Percentiles rank a stretch among this genome's conserved stretches.
These are phyloP conservation scores for Annulohypoxylon nitens DNA, from an alignment of 495 filamentous ascomycete species.

Conservation along the genomic window DNA sequence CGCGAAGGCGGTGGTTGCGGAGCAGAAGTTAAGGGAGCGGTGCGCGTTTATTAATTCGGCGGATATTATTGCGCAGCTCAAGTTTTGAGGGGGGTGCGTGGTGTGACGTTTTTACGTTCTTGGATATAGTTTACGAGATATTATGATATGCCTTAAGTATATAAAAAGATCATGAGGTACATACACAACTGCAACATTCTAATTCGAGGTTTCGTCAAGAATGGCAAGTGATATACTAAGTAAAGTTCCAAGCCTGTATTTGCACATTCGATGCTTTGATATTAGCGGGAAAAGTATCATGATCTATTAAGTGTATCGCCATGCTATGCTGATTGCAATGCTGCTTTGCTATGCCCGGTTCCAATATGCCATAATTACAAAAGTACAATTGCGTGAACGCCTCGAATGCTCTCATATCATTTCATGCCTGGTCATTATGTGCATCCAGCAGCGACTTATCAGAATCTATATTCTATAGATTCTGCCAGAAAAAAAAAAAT, in stretches of 20 bases:
- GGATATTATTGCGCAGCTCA: slow-evolving; percentile 42
- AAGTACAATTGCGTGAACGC: slow-evolving; percentile 33
- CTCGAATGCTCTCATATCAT: slow-evolving; percentile 38
- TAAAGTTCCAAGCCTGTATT: too few species aligned
- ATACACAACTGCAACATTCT: not conserved
- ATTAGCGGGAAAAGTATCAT: not conserved
- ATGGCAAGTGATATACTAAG: not conserved
- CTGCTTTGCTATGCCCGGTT: not conserved
- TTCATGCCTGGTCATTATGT: slow-evolving; percentile 37
- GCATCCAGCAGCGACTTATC: not conserved
- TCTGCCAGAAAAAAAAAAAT: not conserved
- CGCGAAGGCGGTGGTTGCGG: slow-evolving; percentile 29
- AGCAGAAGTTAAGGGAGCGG: slow-evolving; percentile 47
- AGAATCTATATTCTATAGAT: slow-evolving; percentile 1
- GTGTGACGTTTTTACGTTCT: not conserved
- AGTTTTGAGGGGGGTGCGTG: slow-evolving; percentile 24
- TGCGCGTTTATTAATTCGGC: slow-evolving; percentile 49
- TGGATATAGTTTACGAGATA: not conserved
- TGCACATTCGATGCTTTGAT: not conserved
- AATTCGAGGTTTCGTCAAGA: not conserved
- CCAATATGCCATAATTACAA: slow-evolving; percentile 28
- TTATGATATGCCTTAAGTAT: not conserved
- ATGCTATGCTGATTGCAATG: not conserved
- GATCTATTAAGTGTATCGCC: slow-evolving; percentile 21
- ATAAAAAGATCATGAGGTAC: not conserved